Base-by-base conservation (phyloP, 345 rosid species). In the Linum tenue region DNA sequence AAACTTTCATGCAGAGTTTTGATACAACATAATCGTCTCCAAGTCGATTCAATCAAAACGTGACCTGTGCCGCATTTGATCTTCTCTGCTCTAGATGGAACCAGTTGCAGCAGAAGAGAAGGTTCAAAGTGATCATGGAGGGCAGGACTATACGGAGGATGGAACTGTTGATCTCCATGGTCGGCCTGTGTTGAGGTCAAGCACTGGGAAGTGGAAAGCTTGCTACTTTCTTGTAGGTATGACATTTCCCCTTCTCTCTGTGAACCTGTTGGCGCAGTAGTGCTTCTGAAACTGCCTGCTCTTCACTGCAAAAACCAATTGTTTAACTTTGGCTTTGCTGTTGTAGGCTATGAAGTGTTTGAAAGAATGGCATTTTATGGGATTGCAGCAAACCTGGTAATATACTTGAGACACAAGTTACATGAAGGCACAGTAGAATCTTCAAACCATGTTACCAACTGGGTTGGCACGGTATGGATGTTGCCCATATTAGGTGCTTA, bases 361-460 rank as follows among this genome's bases (percentile, higher is more conserved):
- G 64, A 62, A 43, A 62, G 64, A 39, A 62, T 62, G 64, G 64
- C 64, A 41, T 62, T 39, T 40, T 62, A 62, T 62, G 64, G 64
- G 17, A 62, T 62, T 39, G 51, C 64, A 16, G 39, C 64, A 39
- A 62, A 62, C 50, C 36, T 62, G 35, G 64, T 62, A 50, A 7
- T 62, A 5, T 62, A 62, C 42, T 40, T 62, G 64, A 39, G 35
- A n/a, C 16, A 39, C 31, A 62, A 62, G 64, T 50, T 62, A 39
- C 64, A n/a, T 22, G 64, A 62, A 62, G 64, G 64, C 50, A 62
- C 64, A 4, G 64, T 62, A 39, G 15, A 48, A 3, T 62, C 64
- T 41, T 62, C 64, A 39, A 62, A 62, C 50, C 40, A 62, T 39
- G 48, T 62, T 50, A 62, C 64, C 64, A 62, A 62, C 64, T 62